A percentile compares a stretch with the other conserved stretches of the same genome.
Evolutionary conservation across 768 basidiomycete species (phyloP).

Genomic region (Hirschioporus abietinus): DNA sequence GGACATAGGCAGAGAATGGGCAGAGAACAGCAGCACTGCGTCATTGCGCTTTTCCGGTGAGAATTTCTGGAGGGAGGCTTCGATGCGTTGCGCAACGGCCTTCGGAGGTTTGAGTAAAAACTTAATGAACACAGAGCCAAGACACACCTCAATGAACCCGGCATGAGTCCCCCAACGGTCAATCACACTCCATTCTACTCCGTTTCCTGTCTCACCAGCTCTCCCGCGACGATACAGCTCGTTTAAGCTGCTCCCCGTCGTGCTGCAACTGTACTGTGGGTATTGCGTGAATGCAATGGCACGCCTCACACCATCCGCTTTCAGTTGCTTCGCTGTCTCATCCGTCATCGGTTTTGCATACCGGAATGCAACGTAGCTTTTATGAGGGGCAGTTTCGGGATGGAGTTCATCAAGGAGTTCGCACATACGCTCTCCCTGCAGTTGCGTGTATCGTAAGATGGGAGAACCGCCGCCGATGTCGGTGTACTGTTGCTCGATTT

Average conservation of each 20-base stretch:
- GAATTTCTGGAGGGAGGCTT: slow-evolving; percentile 76
- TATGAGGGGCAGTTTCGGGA: slow-evolving; percentile 91
- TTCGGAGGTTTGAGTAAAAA: slow-evolving; percentile 23
- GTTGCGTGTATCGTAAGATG: slow-evolving; percentile 82
- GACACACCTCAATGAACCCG: slow-evolving; percentile 85
- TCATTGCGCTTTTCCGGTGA: slow-evolving; percentile 63
- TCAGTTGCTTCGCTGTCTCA: slow-evolving; percentile 77
- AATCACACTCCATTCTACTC: slow-evolving; percentile 93
- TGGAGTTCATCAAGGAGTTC: slow-evolving; percentile 90
- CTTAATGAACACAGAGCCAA: slow-evolving; percentile 4
- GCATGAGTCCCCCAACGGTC: slow-evolving; percentile 97
- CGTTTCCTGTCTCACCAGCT: slow-evolving; percentile 52
- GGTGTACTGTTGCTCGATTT: slow-evolving; percentile 91
- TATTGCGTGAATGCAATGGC: slow-evolving; percentile 98
- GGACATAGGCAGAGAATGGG: slow-evolving; percentile 96
- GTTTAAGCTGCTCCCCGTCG: slow-evolving; percentile 95
- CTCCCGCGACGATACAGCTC: slow-evolving; percentile 73
- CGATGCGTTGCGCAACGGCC: slow-evolving; percentile 89
- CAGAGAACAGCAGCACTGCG: slow-evolving; percentile 88
- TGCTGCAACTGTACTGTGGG: slow-evolving; percentile 97
- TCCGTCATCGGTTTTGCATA: slow-evolving; percentile 88
- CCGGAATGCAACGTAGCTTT: slow-evolving; percentile 93
- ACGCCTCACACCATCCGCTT: slow-evolving; percentile 82
- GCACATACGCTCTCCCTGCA: slow-evolving; percentile 89
- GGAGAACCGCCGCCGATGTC: slow-evolving; percentile 97